These are phyloP conservation scores for Ophiostoma triangulosporum DNA, from an alignment of 2,329 filamentous ascomycete species.

Conservation along the genomic window DNA sequence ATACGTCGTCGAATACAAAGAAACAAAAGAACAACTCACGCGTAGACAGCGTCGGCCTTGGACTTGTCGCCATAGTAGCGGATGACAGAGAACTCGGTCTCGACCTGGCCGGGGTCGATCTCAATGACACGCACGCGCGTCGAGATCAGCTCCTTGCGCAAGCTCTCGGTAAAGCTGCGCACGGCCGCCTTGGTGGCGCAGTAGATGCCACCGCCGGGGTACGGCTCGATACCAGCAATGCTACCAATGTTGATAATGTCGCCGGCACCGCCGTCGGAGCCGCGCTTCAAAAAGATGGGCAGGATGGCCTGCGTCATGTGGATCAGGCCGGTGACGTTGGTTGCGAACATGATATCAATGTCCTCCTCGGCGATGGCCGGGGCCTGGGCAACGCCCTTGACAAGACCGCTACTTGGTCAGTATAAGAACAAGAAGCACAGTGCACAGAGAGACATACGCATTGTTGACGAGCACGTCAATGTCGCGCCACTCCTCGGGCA, in stretches of 20 bases:
- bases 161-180: conserved; percentile 66
- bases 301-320: conserved; percentile 91
- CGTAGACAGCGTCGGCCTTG: conserved; percentile 84
- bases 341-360: conserved; percentile 75
- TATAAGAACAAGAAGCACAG: neutral
- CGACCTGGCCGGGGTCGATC: conserved; percentile 83
- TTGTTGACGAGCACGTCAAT: conserved; percentile 92
- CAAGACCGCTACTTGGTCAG: conserved; percentile 53
- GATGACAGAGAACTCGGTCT: conserved; percentile 86
- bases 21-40: conserved; percentile 34
- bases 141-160: conserved; percentile 72
- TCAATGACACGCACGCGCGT: conserved; percentile 74
- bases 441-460: conserved; percentile 48
- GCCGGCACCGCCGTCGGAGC: conserved; percentile 58
- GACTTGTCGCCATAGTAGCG: conserved; percentile 77
- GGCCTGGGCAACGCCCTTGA: conserved; percentile 75
- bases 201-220: conserved; percentile 78
- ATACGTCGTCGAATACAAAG: neutral
- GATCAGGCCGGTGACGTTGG: conserved; percentile 90
- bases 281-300: conserved; percentile 62
- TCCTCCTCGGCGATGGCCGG: conserved; percentile 73
- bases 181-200: conserved; percentile 88
- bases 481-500: conserved; percentile 72
- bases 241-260: conserved; percentile 94
- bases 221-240: conserved; percentile 80